Conservation (phyloP, 495 filamentous ascomycete genomes). For the Eremomyces bilateralis region DNA sequence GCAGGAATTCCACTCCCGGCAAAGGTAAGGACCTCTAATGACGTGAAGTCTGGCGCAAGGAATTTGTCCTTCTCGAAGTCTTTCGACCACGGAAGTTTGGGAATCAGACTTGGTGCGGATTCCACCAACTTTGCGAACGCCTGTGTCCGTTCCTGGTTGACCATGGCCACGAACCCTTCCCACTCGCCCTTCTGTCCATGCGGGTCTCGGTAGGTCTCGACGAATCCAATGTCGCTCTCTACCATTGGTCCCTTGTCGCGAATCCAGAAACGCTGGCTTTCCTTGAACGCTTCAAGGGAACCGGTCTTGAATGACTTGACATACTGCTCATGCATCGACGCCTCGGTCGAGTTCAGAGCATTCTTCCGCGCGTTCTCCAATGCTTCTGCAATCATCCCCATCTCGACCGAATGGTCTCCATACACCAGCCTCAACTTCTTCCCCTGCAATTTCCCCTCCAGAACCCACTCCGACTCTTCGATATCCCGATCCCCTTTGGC, state of each 20-base stretch:
- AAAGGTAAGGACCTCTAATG: slow-evolving; percentile 32
- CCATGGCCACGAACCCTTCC: slow-evolving; percentile 73
- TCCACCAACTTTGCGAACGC: slow-evolving; percentile 78
- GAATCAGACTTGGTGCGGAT: slow-evolving; percentile 60
- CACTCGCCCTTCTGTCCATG: slow-evolving; percentile 87
- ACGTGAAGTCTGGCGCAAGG: slow-evolving; percentile 79
- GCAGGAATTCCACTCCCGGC: slow-evolving; percentile 62
- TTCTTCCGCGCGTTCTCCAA: slow-evolving; percentile 51
- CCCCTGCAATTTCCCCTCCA: slow-evolving; percentile 39
- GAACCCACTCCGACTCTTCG: slow-evolving; percentile 38
- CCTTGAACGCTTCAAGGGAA: slow-evolving; percentile 72
- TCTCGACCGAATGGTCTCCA: slow-evolving; percentile 62
- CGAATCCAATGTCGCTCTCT: slow-evolving; percentile 82
- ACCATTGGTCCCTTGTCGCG: slow-evolving; percentile 74
- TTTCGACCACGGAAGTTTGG: slow-evolving; percentile 64
- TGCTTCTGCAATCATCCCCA: slow-evolving; percentile 52
- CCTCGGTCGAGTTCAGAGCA: slow-evolving; percentile 69
- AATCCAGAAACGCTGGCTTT: slow-evolving; percentile 81
- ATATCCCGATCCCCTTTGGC: slow-evolving; percentile 43
- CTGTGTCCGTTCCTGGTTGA: slow-evolving; percentile 67
- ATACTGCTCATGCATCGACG: slow-evolving; percentile 66
- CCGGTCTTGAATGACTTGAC: slow-evolving; percentile 66
- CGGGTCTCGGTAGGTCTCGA: slow-evolving; percentile 91
- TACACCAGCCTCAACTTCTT: slow-evolving; percentile 58
- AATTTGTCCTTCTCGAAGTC: slow-evolving; percentile 95